These are phyloP conservation scores for Boeremia lycopersici DNA, from an alignment of 2,329 filamentous ascomycete species.

Conservation along the genomic window DNA sequence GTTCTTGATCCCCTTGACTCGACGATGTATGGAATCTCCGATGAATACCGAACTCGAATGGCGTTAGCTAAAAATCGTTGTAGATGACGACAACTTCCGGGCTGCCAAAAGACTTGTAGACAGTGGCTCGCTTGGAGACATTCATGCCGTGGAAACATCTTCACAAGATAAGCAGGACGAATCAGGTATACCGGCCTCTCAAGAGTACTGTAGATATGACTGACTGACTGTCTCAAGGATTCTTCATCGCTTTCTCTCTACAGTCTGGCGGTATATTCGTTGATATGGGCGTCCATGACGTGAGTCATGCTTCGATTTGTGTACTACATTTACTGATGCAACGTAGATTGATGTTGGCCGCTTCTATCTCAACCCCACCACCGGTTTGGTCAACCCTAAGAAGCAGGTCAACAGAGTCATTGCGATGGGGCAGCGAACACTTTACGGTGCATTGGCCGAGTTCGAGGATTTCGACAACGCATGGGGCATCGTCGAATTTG, in stretches of 20 bases:
- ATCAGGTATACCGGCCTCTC: neutral
- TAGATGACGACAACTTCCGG: conserved; percentile 6
- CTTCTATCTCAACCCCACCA: conserved; percentile 5
- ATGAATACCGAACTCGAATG: neutral
- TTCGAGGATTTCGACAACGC: conserved; percentile 13
- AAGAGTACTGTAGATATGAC: too few relatives aligned
- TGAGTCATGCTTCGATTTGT: neutral
- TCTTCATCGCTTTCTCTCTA: conserved; percentile 8
- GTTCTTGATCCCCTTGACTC: conserved; percentile 5
- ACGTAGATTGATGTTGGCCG: conserved; percentile 7
- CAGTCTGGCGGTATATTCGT: conserved; percentile 12
- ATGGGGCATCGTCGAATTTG: conserved; percentile 13
- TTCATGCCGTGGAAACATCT: conserved; percentile 9
- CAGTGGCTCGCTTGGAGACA: conserved; percentile 3
- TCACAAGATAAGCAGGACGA: conserved; percentile 5
- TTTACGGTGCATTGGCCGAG: conserved; percentile 6
- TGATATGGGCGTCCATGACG: conserved; percentile 12
- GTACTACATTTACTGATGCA: neutral
- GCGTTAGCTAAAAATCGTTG: neutral
- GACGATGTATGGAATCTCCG: neutral
- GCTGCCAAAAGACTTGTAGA: conserved; percentile 6
- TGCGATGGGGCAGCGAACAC: conserved; percentile 9
- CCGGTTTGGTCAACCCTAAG: conserved; percentile 6
- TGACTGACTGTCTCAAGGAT: neutral
- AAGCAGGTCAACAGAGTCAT: conserved; percentile 12